These are phyloP conservation scores for Musa acuminata DNA, from an alignment of 176 grass and related monocot genomes.

Conservation along the genomic window DNA sequence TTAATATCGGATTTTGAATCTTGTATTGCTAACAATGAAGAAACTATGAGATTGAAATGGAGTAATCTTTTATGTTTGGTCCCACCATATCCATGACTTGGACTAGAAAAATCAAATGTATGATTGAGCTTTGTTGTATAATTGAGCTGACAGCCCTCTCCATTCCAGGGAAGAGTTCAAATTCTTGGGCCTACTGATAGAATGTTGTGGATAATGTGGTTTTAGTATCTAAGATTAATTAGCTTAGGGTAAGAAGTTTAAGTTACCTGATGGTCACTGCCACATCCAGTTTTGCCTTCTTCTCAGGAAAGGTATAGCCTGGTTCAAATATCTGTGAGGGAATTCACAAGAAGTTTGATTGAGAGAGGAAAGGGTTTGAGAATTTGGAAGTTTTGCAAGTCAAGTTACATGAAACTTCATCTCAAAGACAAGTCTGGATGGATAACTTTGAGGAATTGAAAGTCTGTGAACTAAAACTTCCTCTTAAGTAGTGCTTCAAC, in stretches of 20 bases:
- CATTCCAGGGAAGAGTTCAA: too few species aligned
- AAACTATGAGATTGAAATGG: neutral
- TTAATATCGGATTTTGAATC: neutral
- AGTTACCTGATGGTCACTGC: constrained; percentile 44
- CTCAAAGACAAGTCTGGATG: neutral
- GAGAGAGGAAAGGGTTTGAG: neutral
- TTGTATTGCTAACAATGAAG: neutral
- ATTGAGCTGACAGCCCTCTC: too few species aligned
- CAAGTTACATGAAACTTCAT: neutral
- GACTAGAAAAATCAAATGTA: neutral
- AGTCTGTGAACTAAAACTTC: neutral
- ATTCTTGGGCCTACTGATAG: neutral
- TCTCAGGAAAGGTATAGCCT: constrained; percentile 53
- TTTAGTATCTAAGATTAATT: neutral
- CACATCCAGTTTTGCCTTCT: constrained; percentile 41
- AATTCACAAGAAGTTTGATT: constrained; percentile 11
- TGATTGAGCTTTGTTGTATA: too few species aligned
- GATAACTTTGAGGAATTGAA: neutral
- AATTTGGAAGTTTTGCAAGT: neutral
- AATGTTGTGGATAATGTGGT: neutral
- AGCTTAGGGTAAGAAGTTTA: neutral
- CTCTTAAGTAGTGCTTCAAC: neutral
- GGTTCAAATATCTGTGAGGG: constrained; percentile 53
- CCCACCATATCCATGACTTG: neutral
- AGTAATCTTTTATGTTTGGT: neutral